Evolutionary conservation across 805 yeast genomes (phyloP).

Genomic region (Lipomyces sp.): DNA sequence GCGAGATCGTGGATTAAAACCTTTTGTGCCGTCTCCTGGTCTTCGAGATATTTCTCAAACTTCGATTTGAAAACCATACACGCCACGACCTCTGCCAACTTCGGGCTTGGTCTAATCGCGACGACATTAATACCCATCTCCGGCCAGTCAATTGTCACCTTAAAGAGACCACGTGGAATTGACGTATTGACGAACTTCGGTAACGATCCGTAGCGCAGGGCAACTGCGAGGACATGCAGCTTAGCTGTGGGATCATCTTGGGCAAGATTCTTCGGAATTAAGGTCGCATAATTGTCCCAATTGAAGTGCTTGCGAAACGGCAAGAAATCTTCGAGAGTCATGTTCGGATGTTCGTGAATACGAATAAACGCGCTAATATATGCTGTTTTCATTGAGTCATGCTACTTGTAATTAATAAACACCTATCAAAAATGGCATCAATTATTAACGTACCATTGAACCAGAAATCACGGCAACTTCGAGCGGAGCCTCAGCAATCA

Average conservation of each 20-base stretch:
- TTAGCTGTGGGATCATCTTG: constrained; percentile 17
- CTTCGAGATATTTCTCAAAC: constrained; percentile 12
- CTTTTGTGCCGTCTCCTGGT: background rate
- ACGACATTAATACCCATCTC: constrained; percentile 13
- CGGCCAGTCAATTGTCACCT: constrained; percentile 25
- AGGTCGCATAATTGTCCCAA: constrained; percentile 5
- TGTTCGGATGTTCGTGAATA: constrained; percentile 1
- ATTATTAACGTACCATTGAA: background rate
- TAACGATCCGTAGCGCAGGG: constrained; percentile 27
- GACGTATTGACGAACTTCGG: constrained; percentile 15
- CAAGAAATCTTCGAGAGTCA: constrained; percentile 18
- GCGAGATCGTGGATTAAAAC: constrained; percentile 24
- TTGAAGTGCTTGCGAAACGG: constrained; percentile 13
- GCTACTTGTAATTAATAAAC: background rate
- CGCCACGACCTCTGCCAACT: constrained; percentile 25
- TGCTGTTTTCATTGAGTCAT: background rate
- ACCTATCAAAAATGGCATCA: background rate
- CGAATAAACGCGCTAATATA: background rate
- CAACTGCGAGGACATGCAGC: constrained; percentile 25
- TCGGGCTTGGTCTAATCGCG: background rate
- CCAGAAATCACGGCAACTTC: background rate
- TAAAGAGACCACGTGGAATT: background rate
- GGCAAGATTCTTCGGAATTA: background rate
- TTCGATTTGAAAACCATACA: constrained; percentile 20
- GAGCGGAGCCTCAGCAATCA: background rate